These are phyloP conservation scores for Aspergillus cavernicola DNA, from an alignment of 495 filamentous ascomycete species.

Conservation along the genomic window DNA sequence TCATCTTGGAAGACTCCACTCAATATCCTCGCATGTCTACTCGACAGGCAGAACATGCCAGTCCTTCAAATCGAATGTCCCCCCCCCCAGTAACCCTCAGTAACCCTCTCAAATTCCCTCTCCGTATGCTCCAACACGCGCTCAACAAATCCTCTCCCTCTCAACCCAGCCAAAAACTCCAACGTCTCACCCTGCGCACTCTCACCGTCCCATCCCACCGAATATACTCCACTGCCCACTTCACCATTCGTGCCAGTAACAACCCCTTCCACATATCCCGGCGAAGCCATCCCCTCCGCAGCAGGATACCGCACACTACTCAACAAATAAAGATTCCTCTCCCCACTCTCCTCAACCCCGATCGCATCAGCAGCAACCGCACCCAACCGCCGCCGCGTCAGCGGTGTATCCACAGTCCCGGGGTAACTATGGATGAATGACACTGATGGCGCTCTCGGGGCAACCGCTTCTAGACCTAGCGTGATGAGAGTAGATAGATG, in stretches of 20 bases:
- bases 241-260: conserved; percentile 41
- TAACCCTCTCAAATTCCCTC: neutral
- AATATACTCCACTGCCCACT: conserved; percentile 50
- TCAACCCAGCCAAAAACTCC: neutral
- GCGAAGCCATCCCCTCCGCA: conserved; percentile 28
- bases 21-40: neutral
- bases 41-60: neutral
- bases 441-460: conserved; percentile 45
- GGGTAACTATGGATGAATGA: conserved; percentile 55
- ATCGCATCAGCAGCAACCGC: conserved; percentile 1
- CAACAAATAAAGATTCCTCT: conserved; percentile 50
- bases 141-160: neutral
- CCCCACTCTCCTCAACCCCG: conserved; percentile 44
- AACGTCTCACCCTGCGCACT: conserved; percentile 11
- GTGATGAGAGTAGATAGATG: conserved; percentile 45
- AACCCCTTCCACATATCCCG: conserved; percentile 29
- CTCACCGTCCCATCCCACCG: conserved; percentile 40
- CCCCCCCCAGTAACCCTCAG: no score
- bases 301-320: conserved; percentile 22
- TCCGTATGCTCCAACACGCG: neutral
- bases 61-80: neutral
- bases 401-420: conserved; percentile 44
- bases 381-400: conserved; percentile 12
- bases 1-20: neutral
- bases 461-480: conserved; percentile 46